Evolutionary conservation across 2,329 filamentous ascomycete species (phyloP).

Genomic region (Curvularia verruculosa): DNA sequence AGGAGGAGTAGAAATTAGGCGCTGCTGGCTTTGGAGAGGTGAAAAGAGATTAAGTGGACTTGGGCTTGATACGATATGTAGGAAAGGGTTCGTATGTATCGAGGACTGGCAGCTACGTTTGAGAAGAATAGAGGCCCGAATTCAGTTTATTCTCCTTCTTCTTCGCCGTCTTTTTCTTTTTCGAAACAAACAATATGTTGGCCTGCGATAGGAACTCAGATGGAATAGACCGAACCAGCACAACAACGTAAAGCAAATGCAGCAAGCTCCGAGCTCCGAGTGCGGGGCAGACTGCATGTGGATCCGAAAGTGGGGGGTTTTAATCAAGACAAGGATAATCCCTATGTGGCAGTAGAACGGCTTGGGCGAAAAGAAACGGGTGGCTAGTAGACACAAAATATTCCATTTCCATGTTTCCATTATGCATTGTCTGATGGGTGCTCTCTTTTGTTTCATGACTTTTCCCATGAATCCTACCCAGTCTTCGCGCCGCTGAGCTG

Average conservation of each 20-base stretch:
- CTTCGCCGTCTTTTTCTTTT: too few species aligned
- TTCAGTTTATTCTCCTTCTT: too few species aligned
- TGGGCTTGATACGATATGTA: too few species aligned
- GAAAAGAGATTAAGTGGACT: too few species aligned
- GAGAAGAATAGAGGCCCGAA: too few species aligned
- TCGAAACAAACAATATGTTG: background rate
- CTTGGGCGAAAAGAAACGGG: background rate
- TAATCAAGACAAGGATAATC: background rate
- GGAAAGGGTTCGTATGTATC: too few species aligned
- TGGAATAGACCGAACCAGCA: background rate
- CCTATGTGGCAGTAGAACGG: background rate
- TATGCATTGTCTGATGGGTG: background rate
- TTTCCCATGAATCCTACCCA: conserved; percentile 3
- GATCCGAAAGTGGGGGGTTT: background rate
- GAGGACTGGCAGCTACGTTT: too few species aligned
- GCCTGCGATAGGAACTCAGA: background rate
- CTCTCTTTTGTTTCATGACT: conserved; percentile 8
- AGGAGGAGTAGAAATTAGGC: too few species aligned
- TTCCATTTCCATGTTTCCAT: background rate
- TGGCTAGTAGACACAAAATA: background rate
- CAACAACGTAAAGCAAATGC: background rate
- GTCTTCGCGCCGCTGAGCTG: background rate
- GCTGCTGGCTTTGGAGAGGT: too few species aligned
- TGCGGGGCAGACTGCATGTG: conserved; percentile 1
- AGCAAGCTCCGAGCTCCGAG: conserved; percentile 1